Percentiles rank a stretch among this genome's conserved stretches.
Conservation (phyloP, 176 grass and related monocot species). For the Oryza meridionalis region DNA sequence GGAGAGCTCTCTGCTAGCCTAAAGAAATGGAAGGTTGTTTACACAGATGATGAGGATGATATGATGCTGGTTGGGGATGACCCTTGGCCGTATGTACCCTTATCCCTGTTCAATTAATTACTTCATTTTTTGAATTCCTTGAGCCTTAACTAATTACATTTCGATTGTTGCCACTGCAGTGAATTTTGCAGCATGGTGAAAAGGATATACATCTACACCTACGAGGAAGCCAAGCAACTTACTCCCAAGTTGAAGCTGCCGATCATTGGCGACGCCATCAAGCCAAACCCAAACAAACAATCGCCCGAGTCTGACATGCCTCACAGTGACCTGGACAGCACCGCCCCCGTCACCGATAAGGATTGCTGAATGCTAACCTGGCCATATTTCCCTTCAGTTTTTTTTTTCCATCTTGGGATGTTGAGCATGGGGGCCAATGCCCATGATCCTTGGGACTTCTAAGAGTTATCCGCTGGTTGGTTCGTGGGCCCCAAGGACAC, state of each 20-base stretch:
- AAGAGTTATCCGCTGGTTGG: conserved; percentile 47
- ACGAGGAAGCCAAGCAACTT: conserved; percentile 69
- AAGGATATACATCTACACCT: conserved; percentile 83
- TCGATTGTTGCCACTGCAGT: conserved; percentile 28
- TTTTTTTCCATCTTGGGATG: conserved; percentile 19
- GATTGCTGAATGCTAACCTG: conserved; percentile 54
- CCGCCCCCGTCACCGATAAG: conserved; percentile 32
- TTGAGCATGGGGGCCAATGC: conserved; percentile 46
- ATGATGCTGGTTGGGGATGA: conserved; percentile 85
- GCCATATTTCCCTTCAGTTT: conserved; percentile 3
- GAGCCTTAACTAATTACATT: not conserved
- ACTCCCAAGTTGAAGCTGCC: conserved; percentile 58
- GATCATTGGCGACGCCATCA: conserved; percentile 36
- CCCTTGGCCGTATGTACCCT: conserved; percentile 66
- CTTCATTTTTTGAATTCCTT: not conserved
- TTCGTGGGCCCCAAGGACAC: conserved; percentile 16
- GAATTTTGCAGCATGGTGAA: conserved; percentile 77
- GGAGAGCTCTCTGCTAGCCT: conserved; percentile 65
- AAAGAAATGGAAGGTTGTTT: conserved; percentile 77
- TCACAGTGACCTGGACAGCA: conserved; percentile 36
- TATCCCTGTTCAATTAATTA: not conserved
- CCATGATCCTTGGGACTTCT: conserved; percentile 41
- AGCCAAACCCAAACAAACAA: conserved; percentile 47
- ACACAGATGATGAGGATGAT: conserved; percentile 76
- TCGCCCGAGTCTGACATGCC: conserved; percentile 39